Evolutionary conservation across 2,329 filamentous ascomycete species (phyloP).

Genomic region (Ascochyta fabae): DNA sequence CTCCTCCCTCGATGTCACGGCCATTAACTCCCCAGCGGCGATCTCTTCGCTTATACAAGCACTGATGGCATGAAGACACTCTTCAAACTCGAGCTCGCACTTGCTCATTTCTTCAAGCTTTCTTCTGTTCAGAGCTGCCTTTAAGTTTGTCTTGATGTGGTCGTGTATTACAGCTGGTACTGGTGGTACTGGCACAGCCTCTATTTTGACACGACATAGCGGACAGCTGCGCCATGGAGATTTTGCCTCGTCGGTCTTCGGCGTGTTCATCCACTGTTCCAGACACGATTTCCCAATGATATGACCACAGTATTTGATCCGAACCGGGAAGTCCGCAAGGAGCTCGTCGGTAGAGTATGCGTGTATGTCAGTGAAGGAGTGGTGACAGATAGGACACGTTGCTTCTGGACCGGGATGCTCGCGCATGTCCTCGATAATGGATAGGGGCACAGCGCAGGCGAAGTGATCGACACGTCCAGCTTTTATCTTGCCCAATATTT

Average conservation of each 20-base stretch:
- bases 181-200: conserved; percentile 8
- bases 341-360: conserved; percentile 19
- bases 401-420: conserved; percentile 16
- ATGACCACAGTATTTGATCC: conserved; percentile 37
- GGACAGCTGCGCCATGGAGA: conserved; percentile 32
- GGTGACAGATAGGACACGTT: conserved; percentile 28
- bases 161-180: background rate
- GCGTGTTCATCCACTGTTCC: conserved; percentile 32
- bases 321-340: conserved; percentile 30
- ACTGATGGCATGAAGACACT: conserved; percentile 18
- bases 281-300: conserved; percentile 32
- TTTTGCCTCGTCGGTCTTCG: conserved; percentile 27
- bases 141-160: conserved; percentile 15
- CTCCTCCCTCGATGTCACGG: conserved; percentile 1
- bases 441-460: conserved; percentile 28
- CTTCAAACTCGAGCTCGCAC: conserved; percentile 18
- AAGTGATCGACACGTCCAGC: conserved; percentile 24
- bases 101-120: conserved; percentile 17
- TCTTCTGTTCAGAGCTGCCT: conserved; percentile 6
- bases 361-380: conserved; percentile 22
- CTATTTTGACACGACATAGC: conserved; percentile 28
- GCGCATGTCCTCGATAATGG: conserved; percentile 2
- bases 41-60: conserved; percentile 30
- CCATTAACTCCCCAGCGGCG: conserved; percentile 20
- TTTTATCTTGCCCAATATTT: conserved; percentile 7